These are phyloP conservation scores for Morella rubra DNA, from an alignment of 306 rosid species.

Conservation along the genomic window DNA sequence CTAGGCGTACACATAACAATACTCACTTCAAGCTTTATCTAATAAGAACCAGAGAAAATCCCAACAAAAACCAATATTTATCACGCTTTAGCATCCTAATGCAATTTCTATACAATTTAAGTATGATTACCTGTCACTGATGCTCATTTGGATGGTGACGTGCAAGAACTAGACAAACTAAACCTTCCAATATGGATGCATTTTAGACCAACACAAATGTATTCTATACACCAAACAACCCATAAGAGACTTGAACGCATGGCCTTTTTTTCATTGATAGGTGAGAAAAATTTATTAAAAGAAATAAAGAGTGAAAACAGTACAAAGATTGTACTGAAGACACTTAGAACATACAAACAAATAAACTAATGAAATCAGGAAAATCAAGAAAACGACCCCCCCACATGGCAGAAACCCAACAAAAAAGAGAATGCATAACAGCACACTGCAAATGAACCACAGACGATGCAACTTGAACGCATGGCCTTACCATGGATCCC, in stretches of 20 bases:
- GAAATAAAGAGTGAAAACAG: too few species aligned
- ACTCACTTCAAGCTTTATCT: background rate
- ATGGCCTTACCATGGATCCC: background rate
- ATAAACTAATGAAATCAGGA: too few species aligned
- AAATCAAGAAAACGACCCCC: too few species aligned
- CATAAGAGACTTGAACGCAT: too few species aligned
- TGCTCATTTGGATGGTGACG: background rate
- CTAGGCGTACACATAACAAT: background rate
- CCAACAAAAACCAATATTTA: background rate
- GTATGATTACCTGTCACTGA: background rate
- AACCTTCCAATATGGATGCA: constrained; percentile 12
- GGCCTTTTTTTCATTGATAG: too few species aligned
- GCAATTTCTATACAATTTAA: background rate
- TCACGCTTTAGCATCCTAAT: background rate
- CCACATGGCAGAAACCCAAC: too few species aligned
- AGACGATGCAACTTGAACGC: background rate
- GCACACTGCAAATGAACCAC: too few species aligned
- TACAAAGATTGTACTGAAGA: too few species aligned
- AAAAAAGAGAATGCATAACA: too few species aligned
- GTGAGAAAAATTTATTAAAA: too few species aligned
- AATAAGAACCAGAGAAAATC: background rate
- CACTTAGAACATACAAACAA: too few species aligned
- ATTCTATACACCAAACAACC: too few species aligned
- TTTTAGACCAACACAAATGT: background rate
- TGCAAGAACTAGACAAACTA: constrained; percentile 22